Percentiles rank a stretch among this genome's conserved stretches.
Evolutionary conservation across 768 basidiomycete genomes (phyloP).

Genomic region (Hygrocybe punicea): DNA sequence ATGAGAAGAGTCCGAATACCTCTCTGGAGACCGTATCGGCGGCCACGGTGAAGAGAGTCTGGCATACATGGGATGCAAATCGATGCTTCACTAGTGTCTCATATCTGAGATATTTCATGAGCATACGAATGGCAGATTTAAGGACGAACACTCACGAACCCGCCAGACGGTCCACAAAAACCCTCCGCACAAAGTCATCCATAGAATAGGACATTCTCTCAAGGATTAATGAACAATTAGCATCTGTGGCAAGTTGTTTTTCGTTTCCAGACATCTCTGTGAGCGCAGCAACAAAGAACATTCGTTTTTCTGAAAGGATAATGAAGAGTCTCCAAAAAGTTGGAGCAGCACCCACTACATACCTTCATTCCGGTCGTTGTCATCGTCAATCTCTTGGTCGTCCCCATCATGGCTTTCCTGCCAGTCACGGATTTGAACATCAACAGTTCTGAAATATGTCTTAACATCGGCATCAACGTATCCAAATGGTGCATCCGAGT

Average conservation of each 20-base stretch:
- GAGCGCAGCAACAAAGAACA: constrained; percentile 80
- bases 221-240: constrained; percentile 85
- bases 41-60: constrained; percentile 76
- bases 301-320: constrained; percentile 55
- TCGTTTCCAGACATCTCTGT: constrained; percentile 86
- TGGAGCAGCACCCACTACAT: constrained; percentile 21
- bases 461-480: constrained; percentile 87
- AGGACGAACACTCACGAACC: constrained; percentile 68
- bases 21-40: constrained; percentile 64
- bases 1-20: constrained; percentile 38
- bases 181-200: constrained; percentile 93
- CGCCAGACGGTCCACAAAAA: constrained; percentile 80
- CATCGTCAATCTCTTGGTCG: constrained; percentile 44
- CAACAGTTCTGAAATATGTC: constrained; percentile 88
- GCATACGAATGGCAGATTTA: not conserved
- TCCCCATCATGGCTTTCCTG: constrained; percentile 51
- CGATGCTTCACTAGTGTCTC: constrained; percentile 68
- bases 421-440: constrained; percentile 85
- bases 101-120: constrained; percentile 43
- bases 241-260: constrained; percentile 86
- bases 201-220: constrained; percentile 90
- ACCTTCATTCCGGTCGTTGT: constrained; percentile 72
- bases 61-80: constrained; percentile 94
- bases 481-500: constrained; percentile 81
- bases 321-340: not conserved